These are phyloP conservation scores for Acanthamoeba triangularis DNA, from an alignment of 208 protist genomes.

Conservation along the genomic window DNA sequence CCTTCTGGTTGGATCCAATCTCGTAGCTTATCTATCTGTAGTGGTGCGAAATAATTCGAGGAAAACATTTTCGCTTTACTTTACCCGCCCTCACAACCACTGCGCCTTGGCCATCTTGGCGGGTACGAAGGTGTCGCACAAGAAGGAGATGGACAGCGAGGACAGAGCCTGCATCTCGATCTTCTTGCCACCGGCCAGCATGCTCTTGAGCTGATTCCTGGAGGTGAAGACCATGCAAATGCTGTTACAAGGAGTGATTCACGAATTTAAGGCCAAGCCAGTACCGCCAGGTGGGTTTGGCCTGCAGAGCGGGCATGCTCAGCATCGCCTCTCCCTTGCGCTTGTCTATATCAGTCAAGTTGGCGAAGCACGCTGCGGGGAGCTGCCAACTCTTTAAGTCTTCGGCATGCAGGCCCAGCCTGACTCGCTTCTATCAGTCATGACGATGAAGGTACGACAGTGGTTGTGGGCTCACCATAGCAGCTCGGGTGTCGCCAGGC, in stretches of 20 bases:
- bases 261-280: no score
- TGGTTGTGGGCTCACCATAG: neutral
- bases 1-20: no score
- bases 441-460: no score
- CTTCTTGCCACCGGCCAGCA: constrained; percentile 8
- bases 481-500: constrained; percentile 39
- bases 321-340: constrained; percentile 58
- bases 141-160: constrained; percentile 57
- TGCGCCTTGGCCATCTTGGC: neutral
- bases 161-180: constrained; percentile 60
- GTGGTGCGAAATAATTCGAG: neutral
- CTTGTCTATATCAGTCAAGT: constrained; percentile 9
- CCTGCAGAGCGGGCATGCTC: constrained; percentile 53
- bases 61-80: neutral
- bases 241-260: no score
- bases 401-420: constrained; percentile 30
- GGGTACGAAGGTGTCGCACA: constrained; percentile 64
- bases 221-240: no score
- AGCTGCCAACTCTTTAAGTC: neutral
- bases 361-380: neutral
- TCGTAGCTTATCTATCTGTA: neutral
- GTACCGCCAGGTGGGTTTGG: constrained; percentile 64
- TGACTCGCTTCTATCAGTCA: neutral
- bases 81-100: constrained; percentile 54
- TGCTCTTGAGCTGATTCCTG: constrained; percentile 35